phyloP scores from a whole-genome alignment of 2,329 filamentous ascomycete genomes.

The Lecanoromycetidae sp. region DNA sequence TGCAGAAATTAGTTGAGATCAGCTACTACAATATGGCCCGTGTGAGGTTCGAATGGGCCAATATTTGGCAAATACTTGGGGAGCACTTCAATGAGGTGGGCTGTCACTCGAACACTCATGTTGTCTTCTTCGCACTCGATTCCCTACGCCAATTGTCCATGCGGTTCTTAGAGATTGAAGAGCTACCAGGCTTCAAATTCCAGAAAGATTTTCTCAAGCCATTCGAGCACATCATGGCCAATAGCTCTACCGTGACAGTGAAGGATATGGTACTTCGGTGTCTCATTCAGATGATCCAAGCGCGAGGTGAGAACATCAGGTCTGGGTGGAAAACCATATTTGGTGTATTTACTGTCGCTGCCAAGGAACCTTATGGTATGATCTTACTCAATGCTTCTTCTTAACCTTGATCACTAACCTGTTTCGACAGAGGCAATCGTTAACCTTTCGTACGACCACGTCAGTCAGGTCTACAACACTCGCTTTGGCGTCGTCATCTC shows the following conservation, averaged over 20 bases:
- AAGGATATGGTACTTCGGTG: slow-evolving; percentile 97
- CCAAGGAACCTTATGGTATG: slow-evolving; percentile 68
- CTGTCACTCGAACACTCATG: slow-evolving; percentile 88
- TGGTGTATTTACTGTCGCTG: slow-evolving; percentile 92
- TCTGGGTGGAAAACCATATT: slow-evolving; percentile 99
- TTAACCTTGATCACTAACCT: slow-evolving; percentile 20
- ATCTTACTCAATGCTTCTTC: slow-evolving; percentile 6
- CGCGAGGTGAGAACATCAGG: slow-evolving; percentile 87
- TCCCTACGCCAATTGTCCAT: slow-evolving; percentile 91
- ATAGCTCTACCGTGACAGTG: slow-evolving; percentile 79
- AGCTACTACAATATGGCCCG: slow-evolving; percentile 99
- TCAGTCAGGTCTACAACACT: slow-evolving; percentile 88
- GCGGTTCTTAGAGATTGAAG: slow-evolving; percentile 97
- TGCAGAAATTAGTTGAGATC: slow-evolving; percentile 97
- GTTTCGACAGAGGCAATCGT: slow-evolving; percentile 67
- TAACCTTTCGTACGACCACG: slow-evolving; percentile 92
- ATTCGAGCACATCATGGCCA: slow-evolving; percentile 93
- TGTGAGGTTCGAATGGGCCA: slow-evolving; percentile 96
- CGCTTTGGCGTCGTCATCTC: slow-evolving; percentile 92
- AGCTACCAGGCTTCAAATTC: slow-evolving; percentile 97
- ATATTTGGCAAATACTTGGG: slow-evolving; percentile 94
- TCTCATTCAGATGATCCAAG: slow-evolving; percentile 98
- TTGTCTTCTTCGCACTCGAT: slow-evolving; percentile 95
- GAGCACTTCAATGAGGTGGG: slow-evolving; percentile 98
- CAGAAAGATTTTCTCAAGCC: slow-evolving; percentile 98